Evolutionary conservation across 2,329 filamentous ascomycete genomes (phyloP), one percentile per base, ranked within the genome.

Genomic region (Penicillium capsulatum): DNA sequence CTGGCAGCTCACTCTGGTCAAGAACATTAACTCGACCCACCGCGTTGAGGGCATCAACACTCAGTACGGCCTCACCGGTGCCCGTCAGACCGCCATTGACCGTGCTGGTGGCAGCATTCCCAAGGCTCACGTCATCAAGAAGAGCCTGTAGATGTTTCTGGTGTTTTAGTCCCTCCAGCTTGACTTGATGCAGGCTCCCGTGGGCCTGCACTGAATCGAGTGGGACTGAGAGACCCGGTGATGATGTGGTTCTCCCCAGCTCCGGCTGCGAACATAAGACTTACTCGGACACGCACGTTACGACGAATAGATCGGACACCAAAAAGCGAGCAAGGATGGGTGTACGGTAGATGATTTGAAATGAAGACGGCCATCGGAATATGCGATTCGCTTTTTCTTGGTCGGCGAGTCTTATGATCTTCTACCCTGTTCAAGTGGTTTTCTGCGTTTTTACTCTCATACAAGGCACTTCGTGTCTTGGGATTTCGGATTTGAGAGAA

Each of bases 1-100:
- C 76, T 94, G 81, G 74, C 88, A 94, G 72, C 85, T 94, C 57
- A 82, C 82, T 13, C 72, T 88, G 44, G 84, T 91, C 66, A 94
- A 94, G 80, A 94, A 94, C 72, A 76, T 94, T 67, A 94, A 94
- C 73, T 81, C 83, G 24, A 87, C 80, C 20, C 87, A 94, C 71
- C 83, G 88, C 53, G 71, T 91, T 49, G 80, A 91, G 54, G 87
- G 86, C 31, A 74, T 91, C 48, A 58, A 69, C 13, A 77, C 74
- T 17, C 86, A 91, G 60, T 86, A 76, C 58, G 81, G 76, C 33
- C 76, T 94, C 30, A 65, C 69, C 29, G 85, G 79, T 38, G 84
- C 87, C 44, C 72, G 85, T 29, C 68, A 68, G 38, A 67, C 73
- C 16, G 71, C 63, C 37, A 59, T 61, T 33, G 53, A 60, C 33